These are phyloP conservation scores for Venturia asperata DNA, from an alignment of 2,329 filamentous ascomycete genomes.

Conservation along the genomic window DNA sequence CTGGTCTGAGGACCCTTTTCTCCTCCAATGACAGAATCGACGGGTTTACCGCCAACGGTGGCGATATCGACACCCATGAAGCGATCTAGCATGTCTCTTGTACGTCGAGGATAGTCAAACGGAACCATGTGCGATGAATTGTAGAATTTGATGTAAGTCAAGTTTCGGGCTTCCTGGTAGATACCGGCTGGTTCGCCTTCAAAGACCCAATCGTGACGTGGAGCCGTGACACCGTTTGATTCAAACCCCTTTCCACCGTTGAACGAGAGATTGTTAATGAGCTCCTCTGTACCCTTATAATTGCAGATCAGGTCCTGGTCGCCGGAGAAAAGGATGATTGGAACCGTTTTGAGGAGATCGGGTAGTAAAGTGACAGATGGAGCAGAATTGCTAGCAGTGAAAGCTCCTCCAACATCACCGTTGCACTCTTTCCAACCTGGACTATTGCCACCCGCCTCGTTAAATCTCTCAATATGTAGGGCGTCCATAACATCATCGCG, in stretches of 20 bases:
- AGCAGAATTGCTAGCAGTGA: slow-evolving; percentile 61
- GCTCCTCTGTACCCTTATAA: slow-evolving; percentile 82
- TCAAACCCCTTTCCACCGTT: slow-evolving; percentile 90
- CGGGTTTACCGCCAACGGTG: slow-evolving; percentile 72
- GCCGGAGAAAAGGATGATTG: slow-evolving; percentile 83
- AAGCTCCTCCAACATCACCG: slow-evolving; percentile 65
- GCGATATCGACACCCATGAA: slow-evolving; percentile 92
- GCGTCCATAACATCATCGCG: slow-evolving; percentile 70
- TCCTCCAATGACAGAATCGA: slow-evolving; percentile 73
- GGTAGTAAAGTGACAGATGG: slow-evolving; percentile 72
- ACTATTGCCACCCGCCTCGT: slow-evolving; percentile 53
- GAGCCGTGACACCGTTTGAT: slow-evolving; percentile 80
- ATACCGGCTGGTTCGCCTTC: slow-evolving; percentile 82
- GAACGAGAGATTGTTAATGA: slow-evolving; percentile 89
- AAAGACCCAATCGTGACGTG: slow-evolving; percentile 89
- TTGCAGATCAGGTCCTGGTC: slow-evolving; percentile 96
- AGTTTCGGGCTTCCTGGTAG: slow-evolving; percentile 89
- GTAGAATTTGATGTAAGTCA: slow-evolving; percentile 93
- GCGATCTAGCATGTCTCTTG: slow-evolving; percentile 92
- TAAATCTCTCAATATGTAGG: slow-evolving; percentile 63
- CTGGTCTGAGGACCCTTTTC: slow-evolving; percentile 73
- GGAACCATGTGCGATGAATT: slow-evolving; percentile 98
- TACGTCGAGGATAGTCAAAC: slow-evolving; percentile 80
- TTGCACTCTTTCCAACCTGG: slow-evolving; percentile 91
- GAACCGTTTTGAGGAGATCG: slow-evolving; percentile 66